phyloP scores from a whole-genome alignment of 2,329 filamentous ascomycete species.

The Aspergillus terreus region DNA sequence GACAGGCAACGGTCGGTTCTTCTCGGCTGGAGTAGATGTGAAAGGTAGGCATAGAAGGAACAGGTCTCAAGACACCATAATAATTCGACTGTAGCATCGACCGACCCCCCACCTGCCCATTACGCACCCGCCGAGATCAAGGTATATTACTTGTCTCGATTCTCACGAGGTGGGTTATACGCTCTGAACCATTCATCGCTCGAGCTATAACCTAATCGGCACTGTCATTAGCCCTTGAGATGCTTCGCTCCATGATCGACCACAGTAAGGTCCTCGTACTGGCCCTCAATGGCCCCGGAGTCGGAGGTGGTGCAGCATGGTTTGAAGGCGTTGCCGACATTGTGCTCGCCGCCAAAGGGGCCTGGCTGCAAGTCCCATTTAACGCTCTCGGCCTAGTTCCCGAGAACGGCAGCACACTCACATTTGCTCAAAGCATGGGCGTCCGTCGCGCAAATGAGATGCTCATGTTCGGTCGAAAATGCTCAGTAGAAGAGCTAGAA shows the following conservation, averaged over 20 bases:
- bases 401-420: slow-evolving; percentile 46
- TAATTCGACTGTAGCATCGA: neutral
- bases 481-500: slow-evolving; percentile 42
- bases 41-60: neutral
- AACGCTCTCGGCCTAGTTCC: slow-evolving; percentile 47
- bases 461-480: slow-evolving; percentile 50
- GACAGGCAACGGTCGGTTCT: slow-evolving; percentile 8
- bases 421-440: slow-evolving; percentile 47
- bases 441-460: slow-evolving; percentile 51
- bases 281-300: slow-evolving; percentile 49
- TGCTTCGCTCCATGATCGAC: slow-evolving; percentile 47
- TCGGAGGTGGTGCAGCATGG: slow-evolving; percentile 51
- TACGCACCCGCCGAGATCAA: neutral
- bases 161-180: neutral
- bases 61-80: neutral
- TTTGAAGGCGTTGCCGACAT: slow-evolving; percentile 50
- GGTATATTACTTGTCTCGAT: neutral
- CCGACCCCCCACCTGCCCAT: neutral
- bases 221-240: slow-evolving; percentile 3
- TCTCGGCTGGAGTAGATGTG: slow-evolving; percentile 7
- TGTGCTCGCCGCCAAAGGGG: slow-evolving; percentile 41
- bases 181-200: neutral
- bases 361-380: slow-evolving; percentile 50
- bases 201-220: neutral
- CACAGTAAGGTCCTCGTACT: slow-evolving; percentile 51